Evolutionary conservation across 2,329 filamentous ascomycete species (phyloP), one percentile per base, ranked within the genome.

Genomic region (Apiospora arundinis): DNA sequence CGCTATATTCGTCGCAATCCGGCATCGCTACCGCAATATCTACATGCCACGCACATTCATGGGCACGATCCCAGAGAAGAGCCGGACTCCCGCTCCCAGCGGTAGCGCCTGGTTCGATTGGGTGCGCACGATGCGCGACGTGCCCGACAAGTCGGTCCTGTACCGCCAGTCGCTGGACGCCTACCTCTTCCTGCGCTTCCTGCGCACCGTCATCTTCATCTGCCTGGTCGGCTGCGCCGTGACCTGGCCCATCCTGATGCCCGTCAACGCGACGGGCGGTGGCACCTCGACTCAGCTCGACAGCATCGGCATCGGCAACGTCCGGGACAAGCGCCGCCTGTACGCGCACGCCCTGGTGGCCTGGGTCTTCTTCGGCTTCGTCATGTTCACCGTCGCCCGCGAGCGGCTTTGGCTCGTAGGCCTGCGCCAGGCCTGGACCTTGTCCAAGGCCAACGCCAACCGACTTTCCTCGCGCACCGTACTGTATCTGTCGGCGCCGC

Each of bases 321-420:
- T 87, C 42, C 85, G 86, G n/a, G 81, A 89, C 70, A 87, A 88
- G 71, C 89, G 88, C 75, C 89, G 89, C 74, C 92, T 92, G 78
- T 98, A 92, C 78, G 95, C 94, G 0, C 95, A 97, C 80, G 89
- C 90, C n/a, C 86, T 92, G 63, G 86, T 96, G 44, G 93, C 92
- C 0, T 97, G 93, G 89, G 82, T 94, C 69, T 97, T 95, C 79
- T 94, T 97, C 76, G 87, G 90, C 71, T 98, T 98, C 80, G 87
- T 99, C 72, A 91, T 98, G 81, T 95, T 94, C 82, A 93, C 94
- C 77, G 90, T 99, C 70, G 94, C 94, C 42, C 91, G 96, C 73
- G 96, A 99, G 82, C 92, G 92, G 79, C 92, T 99, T 77, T 98
- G 92, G 87, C 97, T 95, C 82, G 93, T 98, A 84, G 97, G 97